Conservation (phyloP, 345 rosid species). For the Citrus cavaleriei region DNA sequence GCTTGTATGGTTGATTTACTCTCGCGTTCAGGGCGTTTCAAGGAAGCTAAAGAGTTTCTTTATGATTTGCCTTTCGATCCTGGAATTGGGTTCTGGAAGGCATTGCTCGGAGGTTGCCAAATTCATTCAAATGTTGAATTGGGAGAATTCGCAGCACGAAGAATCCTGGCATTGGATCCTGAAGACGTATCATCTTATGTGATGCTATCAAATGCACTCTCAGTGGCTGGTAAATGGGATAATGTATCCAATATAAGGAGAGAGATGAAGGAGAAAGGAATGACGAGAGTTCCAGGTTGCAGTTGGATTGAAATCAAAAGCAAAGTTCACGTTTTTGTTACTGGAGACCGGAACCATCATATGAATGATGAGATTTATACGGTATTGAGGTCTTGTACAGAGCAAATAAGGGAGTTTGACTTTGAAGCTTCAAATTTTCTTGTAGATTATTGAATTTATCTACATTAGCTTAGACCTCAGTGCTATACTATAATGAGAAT, state of each 20-base stretch:
- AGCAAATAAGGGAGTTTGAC: constrained; percentile 31
- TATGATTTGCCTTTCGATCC: constrained; percentile 58
- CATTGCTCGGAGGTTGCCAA: constrained; percentile 81
- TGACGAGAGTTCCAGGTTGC: constrained; percentile 64
- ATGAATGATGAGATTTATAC: constrained; percentile 49
- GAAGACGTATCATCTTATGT: constrained; percentile 71
- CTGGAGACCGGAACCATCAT: constrained; percentile 38
- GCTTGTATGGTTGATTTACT: constrained; percentile 85
- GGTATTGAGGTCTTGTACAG: constrained; percentile 31
- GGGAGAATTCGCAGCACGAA: constrained; percentile 49
- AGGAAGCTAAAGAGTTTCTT: constrained; percentile 56
- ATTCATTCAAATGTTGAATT: constrained; percentile 55
- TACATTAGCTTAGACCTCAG: neutral
- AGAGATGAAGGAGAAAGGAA: constrained; percentile 54
- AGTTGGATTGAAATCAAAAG: constrained; percentile 70
- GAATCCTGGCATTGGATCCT: constrained; percentile 62
- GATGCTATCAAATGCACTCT: constrained; percentile 80
- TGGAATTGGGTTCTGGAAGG: constrained; percentile 89
- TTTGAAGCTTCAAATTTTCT: constrained; percentile 18
- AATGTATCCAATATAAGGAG: constrained; percentile 46
- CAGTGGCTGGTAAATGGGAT: constrained; percentile 65
- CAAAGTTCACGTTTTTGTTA: constrained; percentile 56
- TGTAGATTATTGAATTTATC: constrained; percentile 2
- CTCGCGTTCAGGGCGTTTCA: constrained; percentile 58
- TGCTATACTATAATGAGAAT: neutral